These are phyloP conservation scores for Osmozyma mogii DNA, from an alignment of 805 yeast genomes.

Conservation along the genomic window DNA sequence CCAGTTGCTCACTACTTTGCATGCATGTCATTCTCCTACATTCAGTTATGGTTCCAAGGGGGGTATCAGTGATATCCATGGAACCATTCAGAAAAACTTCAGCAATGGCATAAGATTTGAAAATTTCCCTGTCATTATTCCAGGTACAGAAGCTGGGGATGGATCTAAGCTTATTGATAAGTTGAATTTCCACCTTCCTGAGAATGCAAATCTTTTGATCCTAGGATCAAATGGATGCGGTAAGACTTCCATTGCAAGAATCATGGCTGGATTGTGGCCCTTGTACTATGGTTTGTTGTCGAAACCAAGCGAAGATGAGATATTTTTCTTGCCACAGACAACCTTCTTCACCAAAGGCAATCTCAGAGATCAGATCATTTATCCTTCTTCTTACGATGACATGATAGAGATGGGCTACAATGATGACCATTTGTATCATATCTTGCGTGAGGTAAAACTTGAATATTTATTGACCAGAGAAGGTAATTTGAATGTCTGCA, in stretches of 20 bases:
- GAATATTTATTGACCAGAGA: constrained; percentile 72
- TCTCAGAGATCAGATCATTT: constrained; percentile 83
- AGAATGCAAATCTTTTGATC: constrained; percentile 64
- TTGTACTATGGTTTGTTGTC: constrained; percentile 75
- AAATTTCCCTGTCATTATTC: constrained; percentile 74
- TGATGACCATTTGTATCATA: constrained; percentile 61
- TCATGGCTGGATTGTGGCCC: constrained; percentile 90
- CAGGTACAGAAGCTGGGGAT: constrained; percentile 52
- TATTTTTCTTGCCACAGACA: constrained; percentile 76
- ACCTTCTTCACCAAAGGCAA: constrained; percentile 80
- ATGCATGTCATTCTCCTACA: constrained; percentile 66
- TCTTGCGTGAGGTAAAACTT: constrained; percentile 67
- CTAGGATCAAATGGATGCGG: constrained; percentile 89
- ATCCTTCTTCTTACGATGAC: constrained; percentile 72
- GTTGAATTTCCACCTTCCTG: constrained; percentile 51
- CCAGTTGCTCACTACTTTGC: constrained; percentile 64
- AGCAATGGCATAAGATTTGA: constrained; percentile 72
- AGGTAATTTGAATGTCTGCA: constrained; percentile 43
- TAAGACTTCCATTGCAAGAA: constrained; percentile 76
- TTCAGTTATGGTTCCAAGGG: constrained; percentile 42
- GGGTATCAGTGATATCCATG: constrained; percentile 50
- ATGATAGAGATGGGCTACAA: constrained; percentile 65
- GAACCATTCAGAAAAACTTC: constrained; percentile 73
- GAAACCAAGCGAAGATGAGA: constrained; percentile 61
- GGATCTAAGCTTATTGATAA: constrained; percentile 53